These are phyloP conservation scores for Sphenostylis stenocarpa DNA, from an alignment of 306 rosid genomes.

Conservation along the genomic window DNA sequence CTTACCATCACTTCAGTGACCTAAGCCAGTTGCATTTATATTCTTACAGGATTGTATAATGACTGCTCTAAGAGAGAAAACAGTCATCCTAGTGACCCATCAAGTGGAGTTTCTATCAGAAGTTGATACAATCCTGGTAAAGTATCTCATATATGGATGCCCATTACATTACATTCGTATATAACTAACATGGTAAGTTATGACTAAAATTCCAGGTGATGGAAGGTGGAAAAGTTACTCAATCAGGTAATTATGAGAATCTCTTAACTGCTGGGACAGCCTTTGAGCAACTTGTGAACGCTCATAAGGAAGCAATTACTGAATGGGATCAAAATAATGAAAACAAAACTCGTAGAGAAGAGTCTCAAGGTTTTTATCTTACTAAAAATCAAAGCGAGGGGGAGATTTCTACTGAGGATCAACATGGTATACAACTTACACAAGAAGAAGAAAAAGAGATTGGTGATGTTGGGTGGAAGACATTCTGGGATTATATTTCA, in stretches of 20 bases:
- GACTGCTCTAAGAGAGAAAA: conserved; percentile 57
- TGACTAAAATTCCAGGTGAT: conserved; percentile 57
- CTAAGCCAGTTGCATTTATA: conserved; percentile 19
- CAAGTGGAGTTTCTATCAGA: conserved; percentile 82
- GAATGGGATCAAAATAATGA: conserved; percentile 34
- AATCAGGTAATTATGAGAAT: conserved; percentile 71
- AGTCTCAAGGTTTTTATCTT: conserved; percentile 24
- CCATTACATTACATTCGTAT: neutral
- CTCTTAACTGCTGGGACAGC: conserved; percentile 65
- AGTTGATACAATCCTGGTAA: conserved; percentile 69
- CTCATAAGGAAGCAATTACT: conserved; percentile 60
- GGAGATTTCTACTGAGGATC: conserved; percentile 37
- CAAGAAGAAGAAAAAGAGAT: conserved; percentile 70
- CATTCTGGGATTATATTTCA: conserved; percentile 61
- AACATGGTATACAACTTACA: conserved; percentile 53
- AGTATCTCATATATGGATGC: neutral
- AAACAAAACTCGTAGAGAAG: conserved; percentile 32
- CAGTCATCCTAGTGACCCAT: conserved; percentile 78
- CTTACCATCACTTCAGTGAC: neutral
- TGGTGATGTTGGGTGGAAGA: conserved; percentile 74
- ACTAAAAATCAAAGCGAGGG: conserved; percentile 38
- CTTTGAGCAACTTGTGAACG: conserved; percentile 78
- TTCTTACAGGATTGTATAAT: conserved; percentile 78
- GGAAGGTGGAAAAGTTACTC: conserved; percentile 54
- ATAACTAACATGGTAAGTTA: neutral